phyloP scores from a whole-genome alignment of 164 flowering plant species.

The Annona squamosa region DNA sequence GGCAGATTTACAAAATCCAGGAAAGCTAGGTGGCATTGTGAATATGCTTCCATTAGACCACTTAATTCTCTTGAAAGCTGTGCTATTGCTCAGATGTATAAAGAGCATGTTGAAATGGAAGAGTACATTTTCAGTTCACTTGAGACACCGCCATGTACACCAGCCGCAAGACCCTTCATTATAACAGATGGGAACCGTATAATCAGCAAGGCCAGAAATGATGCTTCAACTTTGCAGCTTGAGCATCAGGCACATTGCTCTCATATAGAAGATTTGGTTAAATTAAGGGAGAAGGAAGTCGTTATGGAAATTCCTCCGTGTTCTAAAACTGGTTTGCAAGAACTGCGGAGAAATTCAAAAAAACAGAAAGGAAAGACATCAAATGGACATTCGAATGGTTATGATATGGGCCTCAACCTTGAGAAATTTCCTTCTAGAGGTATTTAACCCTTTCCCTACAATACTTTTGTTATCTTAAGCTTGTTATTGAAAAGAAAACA shows the following conservation, averaged over 20 bases:
- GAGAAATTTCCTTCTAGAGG: constrained; percentile 28
- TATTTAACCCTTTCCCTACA: constrained; percentile 4
- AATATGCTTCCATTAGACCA: constrained; percentile 35
- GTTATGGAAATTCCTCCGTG: constrained; percentile 34
- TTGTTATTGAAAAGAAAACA: background rate
- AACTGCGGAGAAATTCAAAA: constrained; percentile 23
- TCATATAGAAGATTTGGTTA: constrained; percentile 4
- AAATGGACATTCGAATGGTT: constrained; percentile 19
- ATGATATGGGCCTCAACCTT: constrained; percentile 12
- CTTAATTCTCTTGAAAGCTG: constrained; percentile 63
- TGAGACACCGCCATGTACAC: constrained; percentile 32
- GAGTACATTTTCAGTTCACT: constrained; percentile 37
- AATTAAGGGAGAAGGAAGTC: constrained; percentile 10
- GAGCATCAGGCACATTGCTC: constrained; percentile 15
- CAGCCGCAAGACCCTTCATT: constrained; percentile 43
- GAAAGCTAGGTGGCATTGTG: constrained; percentile 24
- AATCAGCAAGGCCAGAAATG: constrained; percentile 32
- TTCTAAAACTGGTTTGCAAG: constrained; percentile 21
- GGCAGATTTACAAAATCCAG: constrained; percentile 25
- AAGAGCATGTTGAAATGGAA: constrained; percentile 41
- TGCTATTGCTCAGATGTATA: constrained; percentile 61
- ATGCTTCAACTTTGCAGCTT: constrained; percentile 12
- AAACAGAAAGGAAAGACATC: constrained; percentile 21
- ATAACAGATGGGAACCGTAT: constrained; percentile 54
- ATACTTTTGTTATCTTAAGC: background rate